These are phyloP conservation scores for Aspergillus ruber DNA, from an alignment of 2,329 filamentous ascomycete species.

Conservation along the genomic window DNA sequence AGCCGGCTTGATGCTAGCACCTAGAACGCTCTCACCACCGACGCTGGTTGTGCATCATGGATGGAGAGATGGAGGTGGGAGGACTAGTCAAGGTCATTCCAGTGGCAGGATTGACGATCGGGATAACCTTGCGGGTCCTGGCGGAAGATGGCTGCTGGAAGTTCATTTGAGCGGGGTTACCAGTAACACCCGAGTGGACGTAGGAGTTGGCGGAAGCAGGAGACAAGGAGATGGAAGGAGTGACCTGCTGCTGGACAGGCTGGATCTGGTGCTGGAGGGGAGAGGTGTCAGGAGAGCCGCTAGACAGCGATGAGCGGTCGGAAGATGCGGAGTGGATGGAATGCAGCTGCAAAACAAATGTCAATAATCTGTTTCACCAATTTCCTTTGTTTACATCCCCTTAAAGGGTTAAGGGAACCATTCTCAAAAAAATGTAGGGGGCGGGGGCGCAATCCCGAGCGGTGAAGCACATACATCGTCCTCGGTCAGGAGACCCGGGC, in stretches of 20 bases:
- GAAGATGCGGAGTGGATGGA: slow-evolving; percentile 86
- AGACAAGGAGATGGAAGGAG: slow-evolving; percentile 68
- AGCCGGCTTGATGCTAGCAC: slow-evolving; percentile 10
- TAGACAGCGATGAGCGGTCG: slow-evolving; percentile 89
- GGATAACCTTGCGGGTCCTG: slow-evolving; percentile 88
- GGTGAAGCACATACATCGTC: slow-evolving; percentile 62
- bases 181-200: slow-evolving; percentile 62
- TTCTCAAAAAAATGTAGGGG: neutral
- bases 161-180: slow-evolving; percentile 65
- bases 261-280: slow-evolving; percentile 78
- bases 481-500: slow-evolving; percentile 84
- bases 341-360: slow-evolving; percentile 56
- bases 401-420: neutral
- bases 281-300: slow-evolving; percentile 86
- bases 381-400: neutral
- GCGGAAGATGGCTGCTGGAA: slow-evolving; percentile 86
- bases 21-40: slow-evolving; percentile 30
- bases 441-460: neutral
- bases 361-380: slow-evolving; percentile 11
- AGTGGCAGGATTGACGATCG: slow-evolving; percentile 93
- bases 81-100: slow-evolving; percentile 84
- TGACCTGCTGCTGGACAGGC: slow-evolving; percentile 66
- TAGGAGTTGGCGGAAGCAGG: slow-evolving; percentile 48
- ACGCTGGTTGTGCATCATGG: slow-evolving; percentile 52
- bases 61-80: slow-evolving; percentile 64